phyloP scores from a whole-genome alignment of 371 early-diverging fungal species.

The Entomophthora muscae region DNA sequence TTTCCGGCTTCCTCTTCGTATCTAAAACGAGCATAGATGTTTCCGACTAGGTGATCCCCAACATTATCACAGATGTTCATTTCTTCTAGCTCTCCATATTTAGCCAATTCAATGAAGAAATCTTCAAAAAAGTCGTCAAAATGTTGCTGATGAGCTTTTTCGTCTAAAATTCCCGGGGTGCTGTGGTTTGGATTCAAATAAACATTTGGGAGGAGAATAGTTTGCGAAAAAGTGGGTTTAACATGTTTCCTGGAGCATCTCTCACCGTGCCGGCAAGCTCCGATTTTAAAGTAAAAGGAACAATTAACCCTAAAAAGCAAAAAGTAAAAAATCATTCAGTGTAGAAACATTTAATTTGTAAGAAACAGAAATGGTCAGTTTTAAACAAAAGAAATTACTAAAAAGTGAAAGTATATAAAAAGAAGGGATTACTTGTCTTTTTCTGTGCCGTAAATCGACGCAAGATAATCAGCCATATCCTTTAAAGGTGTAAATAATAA shows the following conservation, averaged over 20 bases:
- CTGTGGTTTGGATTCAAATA: constrained; percentile 87
- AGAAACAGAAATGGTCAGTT: no score
- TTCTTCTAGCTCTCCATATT: constrained; percentile 87
- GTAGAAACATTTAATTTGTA: no score
- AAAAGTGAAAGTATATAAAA: background rate
- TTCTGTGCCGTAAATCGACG: constrained; percentile 87
- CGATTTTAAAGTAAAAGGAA: constrained; percentile 96
- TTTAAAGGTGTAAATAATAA: background rate
- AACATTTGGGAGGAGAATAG: constrained; percentile 83
- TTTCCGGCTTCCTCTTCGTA: constrained; percentile 85
- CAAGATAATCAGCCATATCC: constrained; percentile 67
- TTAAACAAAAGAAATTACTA: no score
- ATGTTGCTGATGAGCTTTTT: constrained; percentile 70
- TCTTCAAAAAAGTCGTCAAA: constrained; percentile 96
- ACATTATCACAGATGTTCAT: constrained; percentile 95
- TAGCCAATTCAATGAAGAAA: constrained; percentile 85
- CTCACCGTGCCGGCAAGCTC: constrained; percentile 95
- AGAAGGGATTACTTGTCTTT: constrained; percentile 63
- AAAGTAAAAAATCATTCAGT: background rate
- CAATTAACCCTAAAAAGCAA: constrained; percentile 89
- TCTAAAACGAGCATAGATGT: constrained; percentile 87
- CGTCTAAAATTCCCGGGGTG: constrained; percentile 25
- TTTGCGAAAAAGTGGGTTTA: constrained; percentile 88
- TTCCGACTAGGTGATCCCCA: constrained; percentile 94
- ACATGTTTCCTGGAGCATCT: constrained; percentile 95